Percentiles rank a stretch among this genome's conserved stretches.
Conservation (phyloP, 139 green algal species). For the Desmodesmus armatus region DNA sequence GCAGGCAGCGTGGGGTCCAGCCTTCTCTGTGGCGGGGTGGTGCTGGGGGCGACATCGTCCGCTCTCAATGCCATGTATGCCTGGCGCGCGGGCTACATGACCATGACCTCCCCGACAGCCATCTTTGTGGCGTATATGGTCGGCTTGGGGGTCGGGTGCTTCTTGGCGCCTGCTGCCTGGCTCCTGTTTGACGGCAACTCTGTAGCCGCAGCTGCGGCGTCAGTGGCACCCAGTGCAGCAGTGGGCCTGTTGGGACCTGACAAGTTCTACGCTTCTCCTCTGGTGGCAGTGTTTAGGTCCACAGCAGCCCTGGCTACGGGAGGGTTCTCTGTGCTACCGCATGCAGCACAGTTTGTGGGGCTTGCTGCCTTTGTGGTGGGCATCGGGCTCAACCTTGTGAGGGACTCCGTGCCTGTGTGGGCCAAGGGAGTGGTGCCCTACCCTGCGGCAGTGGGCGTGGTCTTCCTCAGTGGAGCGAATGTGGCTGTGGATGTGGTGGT, state of each 20-base stretch:
- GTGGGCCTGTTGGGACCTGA: constrained; percentile 11
- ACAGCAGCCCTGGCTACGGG: constrained; percentile 1
- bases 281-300: constrained; percentile 1
- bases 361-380: constrained; percentile 4
- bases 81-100: constrained; percentile 29
- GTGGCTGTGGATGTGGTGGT: constrained; percentile 32
- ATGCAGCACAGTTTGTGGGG: constrained; percentile 11
- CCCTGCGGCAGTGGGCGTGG: constrained; percentile 33
- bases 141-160: neutral
- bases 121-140: constrained; percentile 24
- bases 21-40: neutral
- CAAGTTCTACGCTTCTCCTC: constrained; percentile 25
- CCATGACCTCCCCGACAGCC: constrained; percentile 31
- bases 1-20: neutral
- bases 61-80: constrained; percentile 41
- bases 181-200: constrained; percentile 19
- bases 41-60: constrained; percentile 19
- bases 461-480: constrained; percentile 17
- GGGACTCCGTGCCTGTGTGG: constrained; percentile 4
- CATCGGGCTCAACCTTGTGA: neutral
- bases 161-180: constrained; percentile 22
- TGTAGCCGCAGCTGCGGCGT: neutral
- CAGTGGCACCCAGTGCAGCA: neutral
- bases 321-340: neutral
- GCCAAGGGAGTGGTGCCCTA: constrained; percentile 15